Conservation (phyloP, 129 eudicot species). For the Tagetes erecta region DNA sequence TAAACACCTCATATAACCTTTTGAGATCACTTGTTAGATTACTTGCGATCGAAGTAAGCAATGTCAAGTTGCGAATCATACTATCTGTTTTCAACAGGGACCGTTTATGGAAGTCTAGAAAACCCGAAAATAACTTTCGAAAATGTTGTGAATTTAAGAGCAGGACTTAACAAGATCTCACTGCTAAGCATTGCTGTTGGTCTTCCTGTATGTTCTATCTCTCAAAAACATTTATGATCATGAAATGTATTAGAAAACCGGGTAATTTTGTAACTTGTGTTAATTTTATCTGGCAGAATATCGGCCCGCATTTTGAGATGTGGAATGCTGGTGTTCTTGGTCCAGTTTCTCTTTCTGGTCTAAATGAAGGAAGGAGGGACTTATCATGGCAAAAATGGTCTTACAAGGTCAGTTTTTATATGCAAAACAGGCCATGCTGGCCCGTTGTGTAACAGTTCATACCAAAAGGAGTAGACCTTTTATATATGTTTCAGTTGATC, state of each 20-base stretch:
- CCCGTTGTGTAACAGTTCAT: not conserved
- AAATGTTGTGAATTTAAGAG: slow-evolving; percentile 57
- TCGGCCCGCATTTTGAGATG: slow-evolving; percentile 90
- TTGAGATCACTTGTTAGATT: not conserved
- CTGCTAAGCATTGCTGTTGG: slow-evolving; percentile 97
- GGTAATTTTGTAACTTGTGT: not conserved
- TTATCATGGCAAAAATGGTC: slow-evolving; percentile 99
- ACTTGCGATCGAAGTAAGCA: not conserved
- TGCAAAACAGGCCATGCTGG: not conserved
- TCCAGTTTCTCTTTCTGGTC: slow-evolving; percentile 80
- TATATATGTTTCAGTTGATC: not conserved
- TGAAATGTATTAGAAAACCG: not conserved
- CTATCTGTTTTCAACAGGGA: slow-evolving; percentile 53
- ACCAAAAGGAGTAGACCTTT: not conserved
- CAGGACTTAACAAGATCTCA: slow-evolving; percentile 78
- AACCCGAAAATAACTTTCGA: slow-evolving; percentile 74
- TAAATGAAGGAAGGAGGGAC: slow-evolving; percentile 84
- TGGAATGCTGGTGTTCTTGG: slow-evolving; percentile 99
- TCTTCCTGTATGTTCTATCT: slow-evolving; percentile 70
- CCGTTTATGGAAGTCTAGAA: slow-evolving; percentile 86
- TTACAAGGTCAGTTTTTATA: slow-evolving; percentile 59
- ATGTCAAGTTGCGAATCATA: not conserved
- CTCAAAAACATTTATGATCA: slow-evolving; percentile 1
- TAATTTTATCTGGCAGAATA: slow-evolving; percentile 49
- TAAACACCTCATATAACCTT: not conserved